phyloP scores from a whole-genome alignment of 352 stramenopile species.

The Pythium aristosporum region DNA sequence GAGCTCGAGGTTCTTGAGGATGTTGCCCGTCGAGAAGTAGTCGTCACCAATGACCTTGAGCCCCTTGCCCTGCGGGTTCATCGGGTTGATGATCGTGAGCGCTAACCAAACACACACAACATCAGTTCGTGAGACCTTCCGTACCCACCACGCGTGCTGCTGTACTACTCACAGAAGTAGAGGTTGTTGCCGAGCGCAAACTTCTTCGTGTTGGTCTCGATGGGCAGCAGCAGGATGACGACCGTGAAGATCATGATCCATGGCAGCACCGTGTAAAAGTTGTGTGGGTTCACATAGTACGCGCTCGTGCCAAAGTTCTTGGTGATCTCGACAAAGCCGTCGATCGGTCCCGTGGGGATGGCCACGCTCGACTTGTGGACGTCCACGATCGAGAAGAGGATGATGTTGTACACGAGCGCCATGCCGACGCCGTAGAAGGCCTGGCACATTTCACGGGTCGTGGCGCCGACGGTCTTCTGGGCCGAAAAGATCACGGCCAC shows the following conservation, averaged over 20 bases:
- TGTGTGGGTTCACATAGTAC: slow-evolving; percentile 63
- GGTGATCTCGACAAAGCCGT: slow-evolving; percentile 59
- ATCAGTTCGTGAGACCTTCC: neutral
- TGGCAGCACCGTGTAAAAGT: slow-evolving; percentile 57
- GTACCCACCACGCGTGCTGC: neutral
- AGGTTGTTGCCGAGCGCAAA: slow-evolving; percentile 74
- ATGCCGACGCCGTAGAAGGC: slow-evolving; percentile 65
- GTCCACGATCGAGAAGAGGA: slow-evolving; percentile 51
- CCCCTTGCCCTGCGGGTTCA: slow-evolving; percentile 46
- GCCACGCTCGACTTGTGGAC: slow-evolving; percentile 49
- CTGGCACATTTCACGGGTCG: slow-evolving; percentile 67
- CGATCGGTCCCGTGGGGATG: slow-evolving; percentile 17
- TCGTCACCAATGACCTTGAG: slow-evolving; percentile 49
- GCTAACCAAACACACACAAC: slow-evolving; percentile 27
- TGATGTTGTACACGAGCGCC: slow-evolving; percentile 71
- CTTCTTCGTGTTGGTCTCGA: slow-evolving; percentile 74
- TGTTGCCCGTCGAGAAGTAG: slow-evolving; percentile 50
- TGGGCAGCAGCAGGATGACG: slow-evolving; percentile 53
- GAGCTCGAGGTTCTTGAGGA: slow-evolving; percentile 64
- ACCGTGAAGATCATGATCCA: slow-evolving; percentile 68
- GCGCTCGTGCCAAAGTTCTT: slow-evolving; percentile 52
- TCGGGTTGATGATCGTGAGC: slow-evolving; percentile 60
- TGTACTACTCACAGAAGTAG: slow-evolving; percentile 53
- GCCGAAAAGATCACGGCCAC: slow-evolving; percentile 73
- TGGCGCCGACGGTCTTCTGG: slow-evolving; percentile 54